Conservation (phyloP, 352 stramenopile genomes). For the Phytophthora chlamydospora region DNA sequence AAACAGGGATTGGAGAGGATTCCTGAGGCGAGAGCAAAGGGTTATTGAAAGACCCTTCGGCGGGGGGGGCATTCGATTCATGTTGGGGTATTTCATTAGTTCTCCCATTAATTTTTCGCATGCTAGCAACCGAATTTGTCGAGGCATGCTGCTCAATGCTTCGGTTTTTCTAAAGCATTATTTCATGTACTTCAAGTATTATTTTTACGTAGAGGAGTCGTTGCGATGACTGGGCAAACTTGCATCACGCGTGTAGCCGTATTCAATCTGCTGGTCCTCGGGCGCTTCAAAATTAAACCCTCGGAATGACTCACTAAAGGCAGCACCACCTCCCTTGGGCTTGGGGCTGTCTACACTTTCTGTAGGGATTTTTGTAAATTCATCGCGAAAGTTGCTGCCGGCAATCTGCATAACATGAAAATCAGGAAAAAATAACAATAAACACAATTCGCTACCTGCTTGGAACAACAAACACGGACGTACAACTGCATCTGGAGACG, state of each 20-base stretch:
- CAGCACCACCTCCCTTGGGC: slow-evolving; percentile 13
- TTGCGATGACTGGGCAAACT: slow-evolving; percentile 5
- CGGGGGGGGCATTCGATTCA: too few species aligned
- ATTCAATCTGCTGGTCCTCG: slow-evolving; percentile 54
- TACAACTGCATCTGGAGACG: slow-evolving; percentile 49
- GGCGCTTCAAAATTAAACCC: slow-evolving; percentile 89
- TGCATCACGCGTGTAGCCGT: slow-evolving; percentile 56
- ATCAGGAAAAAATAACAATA: not conserved
- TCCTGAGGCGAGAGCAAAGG: too few species aligned
- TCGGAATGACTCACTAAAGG: slow-evolving; percentile 75
- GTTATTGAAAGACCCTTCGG: too few species aligned
- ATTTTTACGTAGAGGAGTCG: not conserved
- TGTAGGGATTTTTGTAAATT: slow-evolving; percentile 81
- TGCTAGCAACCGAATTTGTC: too few species aligned
- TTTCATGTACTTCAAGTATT: too few species aligned
- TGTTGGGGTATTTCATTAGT: too few species aligned
- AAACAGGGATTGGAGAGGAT: too few species aligned
- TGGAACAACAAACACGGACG: slow-evolving; percentile 14
- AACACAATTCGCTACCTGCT: not conserved
- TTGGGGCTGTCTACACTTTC: slow-evolving; percentile 43
- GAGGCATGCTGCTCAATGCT: too few species aligned
- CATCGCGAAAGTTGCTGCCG: slow-evolving; percentile 85
- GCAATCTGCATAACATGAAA: slow-evolving; percentile 9
- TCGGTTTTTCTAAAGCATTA: too few species aligned
- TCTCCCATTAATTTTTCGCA: too few species aligned